phyloP scores from a whole-genome alignment of 2,329 filamentous ascomycete genomes.

The Phialophora tarda region DNA sequence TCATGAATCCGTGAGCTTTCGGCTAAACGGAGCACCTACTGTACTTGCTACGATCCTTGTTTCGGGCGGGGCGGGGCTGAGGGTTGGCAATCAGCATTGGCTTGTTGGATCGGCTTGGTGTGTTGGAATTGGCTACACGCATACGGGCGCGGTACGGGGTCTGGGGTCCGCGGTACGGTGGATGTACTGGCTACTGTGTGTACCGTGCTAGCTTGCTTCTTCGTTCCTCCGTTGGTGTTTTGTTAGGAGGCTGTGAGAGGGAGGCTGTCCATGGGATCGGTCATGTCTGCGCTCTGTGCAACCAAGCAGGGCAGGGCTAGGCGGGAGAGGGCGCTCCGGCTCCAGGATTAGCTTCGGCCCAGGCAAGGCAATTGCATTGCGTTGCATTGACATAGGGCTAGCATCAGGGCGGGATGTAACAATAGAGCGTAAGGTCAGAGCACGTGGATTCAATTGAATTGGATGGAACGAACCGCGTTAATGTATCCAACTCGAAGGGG shows the following conservation, averaged over 20 bases:
- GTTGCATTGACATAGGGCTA: neutral
- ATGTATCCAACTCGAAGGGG: neutral
- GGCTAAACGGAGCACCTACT: too few species aligned
- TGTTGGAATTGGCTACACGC: neutral
- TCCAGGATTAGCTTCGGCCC: neutral
- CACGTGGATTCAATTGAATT: neutral
- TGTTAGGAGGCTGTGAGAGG: neutral
- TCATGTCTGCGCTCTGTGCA: neutral
- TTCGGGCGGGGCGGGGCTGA: neutral
- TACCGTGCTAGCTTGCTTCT: neutral
- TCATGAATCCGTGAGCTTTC: slow-evolving; percentile 19
- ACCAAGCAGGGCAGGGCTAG: too few species aligned
- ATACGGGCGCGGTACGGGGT: neutral
- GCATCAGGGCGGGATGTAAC: neutral
- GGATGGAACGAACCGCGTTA: neutral
- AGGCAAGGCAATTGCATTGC: neutral
- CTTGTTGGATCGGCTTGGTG: neutral
- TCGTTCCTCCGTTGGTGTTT: neutral
- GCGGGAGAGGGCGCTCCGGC: neutral
- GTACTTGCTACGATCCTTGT: neutral
- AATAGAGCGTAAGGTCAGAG: neutral
- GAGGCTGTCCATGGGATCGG: neutral
- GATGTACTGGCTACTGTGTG: neutral
- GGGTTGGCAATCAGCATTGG: neutral
- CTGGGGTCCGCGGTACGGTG: neutral